Evolutionary conservation across 2,329 filamentous ascomycete species (phyloP), one percentile per base, ranked within the genome.

Genomic region (Colletotrichum tropicale): DNA sequence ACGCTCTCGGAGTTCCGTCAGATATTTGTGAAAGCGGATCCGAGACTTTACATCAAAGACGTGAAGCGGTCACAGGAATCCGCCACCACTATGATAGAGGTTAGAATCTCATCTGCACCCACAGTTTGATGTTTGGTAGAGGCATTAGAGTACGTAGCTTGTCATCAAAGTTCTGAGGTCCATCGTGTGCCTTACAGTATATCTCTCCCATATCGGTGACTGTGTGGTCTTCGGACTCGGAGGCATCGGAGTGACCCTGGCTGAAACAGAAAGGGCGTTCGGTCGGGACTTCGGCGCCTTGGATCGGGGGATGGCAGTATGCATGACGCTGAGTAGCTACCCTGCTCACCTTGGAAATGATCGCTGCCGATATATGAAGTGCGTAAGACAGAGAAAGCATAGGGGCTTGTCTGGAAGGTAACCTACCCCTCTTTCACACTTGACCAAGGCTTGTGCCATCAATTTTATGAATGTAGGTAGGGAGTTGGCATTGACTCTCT

Each of bases 401-500:
- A 1, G 10, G n/a, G n/a, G 43, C n/a, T 52, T 0, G 43, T 52
- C 10, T 52, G 10, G 2, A 13, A 2, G 10, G 6, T 8, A 52
- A 1, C 6, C n/a, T 8, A 21, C 43, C 43, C 43, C n/a, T 8
- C 43, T 52, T 8, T 52, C 10, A 52, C 43, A 52, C 2, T 5
- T 7, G 9, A 21, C 10, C n/a, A 52, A 52, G n/a, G 10, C 6
- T 24, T 52, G 10, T 13, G 6, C 10, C 10, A 13, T 21, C n/a
- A 21, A 4, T 5, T 2, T 1, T 7, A 21, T 8, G 2, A 2
- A 13, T 0, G 6, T 21, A 48, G 43, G 43, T n/a, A 21, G 10
- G 6, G 12, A 21, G 3, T 10, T 21, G 6, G 2, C 1, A 8
- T 4, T 21, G 43, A 21, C 10, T 21, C 18, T 48, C 0, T n/a